Evolutionary conservation across 2,329 filamentous ascomycete genomes (phyloP).

Genomic region (Botrytis pseudocinerea): DNA sequence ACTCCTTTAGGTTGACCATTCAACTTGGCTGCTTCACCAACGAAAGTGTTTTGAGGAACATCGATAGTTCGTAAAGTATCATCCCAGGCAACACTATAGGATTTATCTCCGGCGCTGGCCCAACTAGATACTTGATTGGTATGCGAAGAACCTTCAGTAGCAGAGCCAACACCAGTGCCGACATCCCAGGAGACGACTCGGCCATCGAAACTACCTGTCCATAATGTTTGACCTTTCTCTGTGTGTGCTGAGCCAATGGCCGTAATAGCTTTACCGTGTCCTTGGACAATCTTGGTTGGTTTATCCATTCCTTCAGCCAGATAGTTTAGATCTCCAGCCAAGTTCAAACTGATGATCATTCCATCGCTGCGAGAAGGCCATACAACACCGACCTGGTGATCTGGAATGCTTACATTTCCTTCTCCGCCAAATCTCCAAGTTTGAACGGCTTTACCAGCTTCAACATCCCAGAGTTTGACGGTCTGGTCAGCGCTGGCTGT

Average conservation of each 20-base stretch:
- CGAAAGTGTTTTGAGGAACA: conserved; percentile 71
- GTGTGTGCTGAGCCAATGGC: conserved; percentile 61
- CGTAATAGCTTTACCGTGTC: conserved; percentile 90
- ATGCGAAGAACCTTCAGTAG: conserved; percentile 78
- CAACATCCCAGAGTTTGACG: conserved; percentile 90
- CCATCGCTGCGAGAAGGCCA: conserved; percentile 83
- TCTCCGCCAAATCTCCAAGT: conserved; percentile 84
- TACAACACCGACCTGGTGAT: conserved; percentile 94
- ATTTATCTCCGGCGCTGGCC: conserved; percentile 58
- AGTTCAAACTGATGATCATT: conserved; percentile 84
- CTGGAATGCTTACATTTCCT: conserved; percentile 61
- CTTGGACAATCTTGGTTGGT: conserved; percentile 72
- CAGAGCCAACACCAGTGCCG: conserved; percentile 64
- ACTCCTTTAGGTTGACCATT: conserved; percentile 79
- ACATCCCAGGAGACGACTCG: conserved; percentile 83
- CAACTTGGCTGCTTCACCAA: conserved; percentile 66
- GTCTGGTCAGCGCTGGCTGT: conserved; percentile 95
- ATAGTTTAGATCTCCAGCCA: conserved; percentile 89
- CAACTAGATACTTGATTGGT: conserved; percentile 85
- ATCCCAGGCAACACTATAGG: conserved; percentile 93
- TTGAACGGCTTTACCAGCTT: conserved; percentile 73
- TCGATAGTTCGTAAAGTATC: conserved; percentile 83
- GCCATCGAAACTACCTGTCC: conserved; percentile 91
- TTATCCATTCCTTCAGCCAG: conserved; percentile 69
- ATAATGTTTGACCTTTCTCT: conserved; percentile 61